phyloP scores from a whole-genome alignment of 768 basidiomycete genomes.

The Leccinum imitatum region DNA sequence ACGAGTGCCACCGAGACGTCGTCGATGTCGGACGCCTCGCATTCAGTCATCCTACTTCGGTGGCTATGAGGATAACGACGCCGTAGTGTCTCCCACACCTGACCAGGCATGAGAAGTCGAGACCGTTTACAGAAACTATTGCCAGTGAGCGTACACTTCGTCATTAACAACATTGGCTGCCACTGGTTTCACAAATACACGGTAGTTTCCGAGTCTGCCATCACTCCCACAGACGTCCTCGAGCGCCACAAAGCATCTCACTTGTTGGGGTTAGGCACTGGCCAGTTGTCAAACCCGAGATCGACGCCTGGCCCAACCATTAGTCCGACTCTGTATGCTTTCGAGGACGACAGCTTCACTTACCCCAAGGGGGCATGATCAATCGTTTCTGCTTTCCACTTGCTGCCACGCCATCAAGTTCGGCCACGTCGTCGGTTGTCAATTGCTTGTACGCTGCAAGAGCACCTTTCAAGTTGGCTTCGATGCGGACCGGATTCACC shows the following conservation, averaged over 20 bases:
- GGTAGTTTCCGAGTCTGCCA: background rate
- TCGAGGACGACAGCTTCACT: conserved; percentile 26
- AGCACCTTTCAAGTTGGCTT: conserved; percentile 54
- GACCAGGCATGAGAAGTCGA: background rate
- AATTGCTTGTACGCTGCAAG: conserved; percentile 47
- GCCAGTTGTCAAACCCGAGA: conserved; percentile 72
- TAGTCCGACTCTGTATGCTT: conserved; percentile 11
- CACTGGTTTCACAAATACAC: background rate
- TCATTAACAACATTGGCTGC: background rate
- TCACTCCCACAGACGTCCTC: background rate
- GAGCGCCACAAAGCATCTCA: conserved; percentile 3
- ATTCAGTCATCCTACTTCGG: background rate
- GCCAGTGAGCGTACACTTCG: background rate
- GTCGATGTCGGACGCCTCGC: background rate
- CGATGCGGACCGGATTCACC: conserved; percentile 68
- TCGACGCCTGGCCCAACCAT: conserved; percentile 47
- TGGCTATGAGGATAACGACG: background rate
- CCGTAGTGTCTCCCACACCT: conserved; percentile 2
- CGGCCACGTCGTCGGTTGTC: conserved; percentile 49
- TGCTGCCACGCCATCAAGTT: conserved; percentile 55
- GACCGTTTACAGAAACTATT: background rate
- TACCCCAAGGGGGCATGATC: conserved; percentile 70
- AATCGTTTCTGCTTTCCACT: conserved; percentile 68
- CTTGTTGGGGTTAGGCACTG: conserved; percentile 10
- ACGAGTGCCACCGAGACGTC: background rate